These are phyloP conservation scores for Coemansia erecta DNA, from an alignment of 192 early-diverging fungal genomes.

Conservation along the genomic window DNA sequence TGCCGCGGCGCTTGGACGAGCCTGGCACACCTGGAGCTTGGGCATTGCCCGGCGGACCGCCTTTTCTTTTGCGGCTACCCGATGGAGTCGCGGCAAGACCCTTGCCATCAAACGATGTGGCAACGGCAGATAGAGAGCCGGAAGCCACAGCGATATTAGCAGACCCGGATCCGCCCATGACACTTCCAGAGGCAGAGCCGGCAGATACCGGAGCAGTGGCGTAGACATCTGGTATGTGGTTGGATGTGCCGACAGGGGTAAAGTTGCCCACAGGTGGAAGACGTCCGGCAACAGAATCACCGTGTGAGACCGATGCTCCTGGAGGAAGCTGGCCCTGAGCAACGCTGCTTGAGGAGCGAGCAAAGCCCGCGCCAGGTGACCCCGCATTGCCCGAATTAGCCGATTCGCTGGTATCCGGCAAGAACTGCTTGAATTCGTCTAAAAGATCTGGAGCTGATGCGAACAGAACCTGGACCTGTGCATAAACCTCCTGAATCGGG, in stretches of 20 bases:
- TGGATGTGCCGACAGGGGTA: conserved; percentile 25
- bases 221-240: conserved; percentile 20
- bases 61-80: conserved; percentile 37
- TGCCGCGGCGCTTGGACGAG: conserved; percentile 43
- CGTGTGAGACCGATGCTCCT: conserved; percentile 1
- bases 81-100: conserved; percentile 16
- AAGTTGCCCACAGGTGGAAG: conserved; percentile 62
- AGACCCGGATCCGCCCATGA: conserved; percentile 1
- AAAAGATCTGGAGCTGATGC: conserved; percentile 82
- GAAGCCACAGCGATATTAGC: conserved; percentile 9
- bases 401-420: conserved; percentile 82
- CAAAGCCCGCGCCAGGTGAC: conserved; percentile 34
- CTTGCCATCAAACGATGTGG: conserved; percentile 18
- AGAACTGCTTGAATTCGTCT: conserved; percentile 97
- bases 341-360: conserved; percentile 14
- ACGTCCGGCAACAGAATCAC: conserved; percentile 26
- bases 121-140: conserved; percentile 12
- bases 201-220: conserved; percentile 8
- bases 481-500: conserved; percentile 96
- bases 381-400: conserved; percentile 10
- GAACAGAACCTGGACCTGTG: conserved; percentile 90
- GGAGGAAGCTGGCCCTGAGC: conserved; percentile 12
- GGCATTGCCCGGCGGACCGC: conserved; percentile 21
- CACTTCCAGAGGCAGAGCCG: not conserved
- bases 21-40: conserved; percentile 22